Base-by-base conservation (phyloP, 352 stramenopile genomes). In the Pythium sp. region DNA sequence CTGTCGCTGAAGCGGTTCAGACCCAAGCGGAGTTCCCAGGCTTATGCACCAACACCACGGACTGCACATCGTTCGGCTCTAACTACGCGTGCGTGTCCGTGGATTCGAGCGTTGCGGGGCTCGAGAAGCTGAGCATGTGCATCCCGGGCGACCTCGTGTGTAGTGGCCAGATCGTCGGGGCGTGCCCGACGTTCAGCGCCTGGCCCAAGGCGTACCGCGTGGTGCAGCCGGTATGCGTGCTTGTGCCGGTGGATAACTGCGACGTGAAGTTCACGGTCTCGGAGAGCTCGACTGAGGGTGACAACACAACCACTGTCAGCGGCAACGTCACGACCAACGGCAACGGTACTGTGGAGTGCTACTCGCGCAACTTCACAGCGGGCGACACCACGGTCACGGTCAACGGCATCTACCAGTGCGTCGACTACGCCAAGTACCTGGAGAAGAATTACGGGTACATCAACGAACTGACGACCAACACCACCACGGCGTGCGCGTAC, bases 331-430 rank as follows among this genome's bases (percentile, higher is more conserved):
- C 54, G 9, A 62, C n/a, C 49, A 69, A n/a, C 2, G 68, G 62
- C 46, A 76, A 70, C 26, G 70, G 65, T 15, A 91, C 75, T 0
- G 84, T 92, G 49, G 81, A 94, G 56, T 94, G 86, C 67, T 92
- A 84, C 69, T 72, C 73, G 61, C 77, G 75, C 57, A 92, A 82
- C 62, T 92, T 94, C 66, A 88, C 81, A 2, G 70, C 64, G 57
- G 78, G 78, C 58, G 65, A 71, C 62, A 61, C 75, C 14, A 81
- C 62, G 28, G 74, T 83, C 30, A 71, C 81, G 18, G 73, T 92
- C 20, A 87, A 87, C 53, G 86, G 86, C 54, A 91, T 91, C 55
- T 92, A 94, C 73, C 77, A 91, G 71, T 94, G 86, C 62, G 67
- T 90, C 22, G 84, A 94, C 65, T 72, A 85, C 54, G 67, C 75